Conservation (phyloP, 1,139 yeast genomes). For the Debaryomyces robertsiae region DNA sequence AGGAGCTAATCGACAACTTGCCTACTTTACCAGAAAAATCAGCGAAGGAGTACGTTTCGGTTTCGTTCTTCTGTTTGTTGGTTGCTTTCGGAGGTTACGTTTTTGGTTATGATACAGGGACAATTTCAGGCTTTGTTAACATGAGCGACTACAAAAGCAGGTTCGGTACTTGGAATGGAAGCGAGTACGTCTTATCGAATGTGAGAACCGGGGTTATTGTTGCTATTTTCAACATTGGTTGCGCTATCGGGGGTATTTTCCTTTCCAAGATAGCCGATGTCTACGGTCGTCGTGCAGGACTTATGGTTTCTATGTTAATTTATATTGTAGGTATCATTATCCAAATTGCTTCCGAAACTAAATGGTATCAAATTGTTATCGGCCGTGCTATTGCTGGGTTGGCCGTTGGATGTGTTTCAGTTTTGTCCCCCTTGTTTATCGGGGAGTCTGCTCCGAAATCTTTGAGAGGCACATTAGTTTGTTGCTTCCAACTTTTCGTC, state of each 20-base stretch:
- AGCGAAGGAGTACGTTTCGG: conserved; percentile 32
- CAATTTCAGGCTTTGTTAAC: conserved; percentile 66
- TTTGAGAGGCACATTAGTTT: conserved; percentile 71
- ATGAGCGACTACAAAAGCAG: conserved; percentile 52
- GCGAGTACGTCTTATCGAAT: conserved; percentile 37
- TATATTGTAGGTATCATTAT: conserved; percentile 53
- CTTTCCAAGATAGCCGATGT: conserved; percentile 56
- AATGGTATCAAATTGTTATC: conserved; percentile 55
- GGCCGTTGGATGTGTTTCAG: conserved; percentile 71
- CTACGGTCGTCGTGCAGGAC: conserved; percentile 55
- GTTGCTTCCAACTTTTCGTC: conserved; percentile 69
- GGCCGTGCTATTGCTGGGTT: conserved; percentile 73
- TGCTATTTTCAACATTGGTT: conserved; percentile 69
- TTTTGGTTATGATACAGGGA: conserved; percentile 75
- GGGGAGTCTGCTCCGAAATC: conserved; percentile 71
- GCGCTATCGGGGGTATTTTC: conserved; percentile 69
- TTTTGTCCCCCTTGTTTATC: conserved; percentile 67
- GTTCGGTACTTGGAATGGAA: conserved; percentile 44
- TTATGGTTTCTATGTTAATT: conserved; percentile 47
- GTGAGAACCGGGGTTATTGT: conserved; percentile 57
- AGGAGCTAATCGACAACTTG: conserved; percentile 9
- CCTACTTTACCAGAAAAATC: conserved; percentile 28
- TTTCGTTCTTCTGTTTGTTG: conserved; percentile 40
- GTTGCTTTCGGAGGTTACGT: conserved; percentile 65
- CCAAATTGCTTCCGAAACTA: conserved; percentile 37